Evolutionary conservation across 768 basidiomycete species (phyloP).

Genomic region (Amanita inopinata): DNA sequence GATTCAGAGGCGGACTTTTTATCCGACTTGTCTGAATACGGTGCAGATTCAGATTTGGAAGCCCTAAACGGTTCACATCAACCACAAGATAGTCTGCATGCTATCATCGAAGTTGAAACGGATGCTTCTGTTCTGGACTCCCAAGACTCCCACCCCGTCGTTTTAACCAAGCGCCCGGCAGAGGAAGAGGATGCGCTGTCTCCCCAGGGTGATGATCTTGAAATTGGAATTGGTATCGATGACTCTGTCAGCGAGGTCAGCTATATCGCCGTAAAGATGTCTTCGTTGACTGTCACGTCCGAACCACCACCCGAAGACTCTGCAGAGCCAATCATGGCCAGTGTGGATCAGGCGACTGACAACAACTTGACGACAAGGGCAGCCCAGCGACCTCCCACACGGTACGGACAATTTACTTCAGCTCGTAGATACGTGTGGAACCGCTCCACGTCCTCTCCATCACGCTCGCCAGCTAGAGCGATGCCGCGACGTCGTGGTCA

Average conservation of each 20-base stretch:
- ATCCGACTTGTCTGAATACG: slow-evolving; percentile 27
- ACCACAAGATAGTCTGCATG: background rate
- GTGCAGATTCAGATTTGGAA: slow-evolving; percentile 38
- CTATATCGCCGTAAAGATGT: slow-evolving; percentile 23
- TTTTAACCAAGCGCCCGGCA: background rate
- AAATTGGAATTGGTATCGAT: slow-evolving; percentile 10
- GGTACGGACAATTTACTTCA: slow-evolving; percentile 26
- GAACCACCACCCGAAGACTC: slow-evolving; percentile 5
- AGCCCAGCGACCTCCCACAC: slow-evolving; percentile 13
- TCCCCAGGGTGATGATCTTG: background rate
- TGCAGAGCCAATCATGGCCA: background rate
- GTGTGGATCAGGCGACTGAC: background rate
- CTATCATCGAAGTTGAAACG: background rate
- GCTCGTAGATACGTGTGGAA: slow-evolving; percentile 22
- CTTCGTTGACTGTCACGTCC: slow-evolving; percentile 17
- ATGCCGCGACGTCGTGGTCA: slow-evolving; percentile 20
- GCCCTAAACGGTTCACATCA: background rate
- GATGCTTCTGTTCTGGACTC: background rate
- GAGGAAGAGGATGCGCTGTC: background rate
- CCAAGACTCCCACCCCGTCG: background rate
- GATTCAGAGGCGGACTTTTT: slow-evolving; percentile 41
- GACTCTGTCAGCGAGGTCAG: slow-evolving; percentile 18
- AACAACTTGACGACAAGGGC: background rate
- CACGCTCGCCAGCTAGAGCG: slow-evolving; percentile 37
- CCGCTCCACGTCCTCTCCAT: slow-evolving; percentile 43